Evolutionary conservation across 768 basidiomycete genomes (phyloP).

Genomic region (Agaricus blazei): DNA sequence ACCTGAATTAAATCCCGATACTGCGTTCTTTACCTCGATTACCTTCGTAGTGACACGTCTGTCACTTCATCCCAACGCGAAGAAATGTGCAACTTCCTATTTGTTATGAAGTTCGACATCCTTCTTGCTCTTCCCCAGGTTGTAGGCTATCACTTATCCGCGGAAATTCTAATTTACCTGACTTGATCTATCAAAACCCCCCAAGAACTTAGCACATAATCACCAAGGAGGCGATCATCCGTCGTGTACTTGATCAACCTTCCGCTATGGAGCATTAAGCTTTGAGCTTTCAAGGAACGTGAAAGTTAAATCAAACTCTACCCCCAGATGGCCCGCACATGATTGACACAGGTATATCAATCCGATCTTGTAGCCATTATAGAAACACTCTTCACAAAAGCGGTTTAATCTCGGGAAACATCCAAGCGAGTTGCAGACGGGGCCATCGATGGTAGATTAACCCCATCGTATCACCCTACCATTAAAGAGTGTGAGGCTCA

Average conservation of each 20-base stretch:
- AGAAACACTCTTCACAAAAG: too few relatives aligned
- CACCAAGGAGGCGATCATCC: not conserved
- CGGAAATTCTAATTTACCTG: not conserved
- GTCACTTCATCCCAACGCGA: not conserved
- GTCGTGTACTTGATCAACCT: not conserved
- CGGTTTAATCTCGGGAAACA: too few relatives aligned
- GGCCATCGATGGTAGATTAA: not conserved
- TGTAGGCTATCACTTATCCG: not conserved
- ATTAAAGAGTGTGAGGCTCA: not conserved
- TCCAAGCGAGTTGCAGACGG: not conserved
- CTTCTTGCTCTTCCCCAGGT: not conserved
- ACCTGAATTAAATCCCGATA: too few relatives aligned
- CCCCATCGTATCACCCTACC: not conserved
- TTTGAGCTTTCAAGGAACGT: not conserved
- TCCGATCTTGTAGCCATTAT: too few relatives aligned
- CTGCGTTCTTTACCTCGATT: not conserved
- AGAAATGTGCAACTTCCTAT: not conserved
- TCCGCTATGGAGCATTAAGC: not conserved
- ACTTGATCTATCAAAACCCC: not conserved
- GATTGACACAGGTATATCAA: not conserved
- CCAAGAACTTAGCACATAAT: not conserved
- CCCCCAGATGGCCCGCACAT: not conserved
- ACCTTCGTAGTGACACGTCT: not conserved
- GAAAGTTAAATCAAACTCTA: not conserved
- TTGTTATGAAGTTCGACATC: not conserved